Base-by-base conservation (phyloP, 2,329 filamentous ascomycete genomes). In the Calonectria ilicicola region DNA sequence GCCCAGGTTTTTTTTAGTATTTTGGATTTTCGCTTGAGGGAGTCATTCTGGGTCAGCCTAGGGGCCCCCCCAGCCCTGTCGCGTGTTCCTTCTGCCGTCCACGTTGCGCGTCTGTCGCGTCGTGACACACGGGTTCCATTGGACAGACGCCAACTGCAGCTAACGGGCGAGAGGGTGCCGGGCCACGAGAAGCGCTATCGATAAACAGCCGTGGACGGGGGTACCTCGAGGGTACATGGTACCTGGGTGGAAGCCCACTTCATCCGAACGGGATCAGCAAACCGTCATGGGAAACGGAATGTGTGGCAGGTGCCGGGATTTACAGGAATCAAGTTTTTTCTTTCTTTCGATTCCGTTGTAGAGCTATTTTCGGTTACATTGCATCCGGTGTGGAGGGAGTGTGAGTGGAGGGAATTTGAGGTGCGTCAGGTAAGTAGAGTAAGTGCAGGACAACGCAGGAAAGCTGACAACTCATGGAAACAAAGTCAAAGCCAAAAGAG, bases 141-240 rank as follows among this genome's bases (percentile, higher is more conserved):
- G 78, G 78, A 32, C 58, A 63, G 42, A 70, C 21, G 44, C 19
- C 40, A 72, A 64, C 69, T 79, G 78, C 77, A 79, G 67, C 75
- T 70, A 74, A 69, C 75, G 76, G 70, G 69, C 70, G 60, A 49
- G 47, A 66, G 35, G 63, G 60, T 62, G 47, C 77, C 73, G 71
- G 70, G 67, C 72, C 44, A 40, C 58, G 58, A 64, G 74, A 79
- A 78, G 74, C 78, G 76, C 77, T 80, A 80, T 80, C 78, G 78
- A 80, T 80, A 80, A 75, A 76, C 76, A 76, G 67, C 72, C 70
- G 69, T 68, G 47, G 68, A 44, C n/a, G 64, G 40, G 51, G 63
- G 47, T 71, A 78, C 74, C 32, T 74, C 21, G 0, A 29, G 15
- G 49, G 38, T 73, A 78, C 74, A 69, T 75, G 65, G 0, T 17